Conservation (phyloP, 2,329 filamentous ascomycete genomes). For the Neonectria coccinea region DNA sequence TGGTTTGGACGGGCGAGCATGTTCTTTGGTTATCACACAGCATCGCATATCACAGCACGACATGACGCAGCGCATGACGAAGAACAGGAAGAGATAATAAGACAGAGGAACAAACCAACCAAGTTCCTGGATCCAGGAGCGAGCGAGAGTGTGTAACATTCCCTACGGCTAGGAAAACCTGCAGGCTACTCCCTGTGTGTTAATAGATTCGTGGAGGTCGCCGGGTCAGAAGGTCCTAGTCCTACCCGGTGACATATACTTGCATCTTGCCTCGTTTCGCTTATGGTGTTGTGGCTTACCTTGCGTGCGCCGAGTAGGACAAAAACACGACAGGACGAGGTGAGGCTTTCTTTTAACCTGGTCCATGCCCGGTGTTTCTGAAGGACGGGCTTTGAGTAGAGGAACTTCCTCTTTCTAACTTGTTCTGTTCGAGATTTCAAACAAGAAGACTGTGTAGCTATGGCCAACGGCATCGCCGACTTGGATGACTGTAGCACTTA, state of each 20-base stretch:
- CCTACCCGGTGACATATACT: not conserved
- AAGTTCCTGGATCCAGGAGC: constrained; percentile 4
- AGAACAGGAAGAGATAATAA: constrained; percentile 8
- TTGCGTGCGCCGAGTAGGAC: constrained; percentile 12
- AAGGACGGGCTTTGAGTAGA: not conserved
- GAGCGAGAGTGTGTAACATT: constrained; percentile 13
- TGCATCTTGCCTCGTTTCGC: constrained; percentile 25
- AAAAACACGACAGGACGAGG: constrained; percentile 14
- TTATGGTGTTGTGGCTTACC: constrained; percentile 5
- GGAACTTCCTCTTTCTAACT: not conserved
- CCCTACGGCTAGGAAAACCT: constrained; percentile 1
- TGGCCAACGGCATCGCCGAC: constrained; percentile 31
- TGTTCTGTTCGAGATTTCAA: not conserved
- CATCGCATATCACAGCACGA: constrained; percentile 16
- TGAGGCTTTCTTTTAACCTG: not conserved
- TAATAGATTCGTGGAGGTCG: constrained; percentile 14
- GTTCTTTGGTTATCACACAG: constrained; percentile 28
- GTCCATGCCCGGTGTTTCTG: not conserved
- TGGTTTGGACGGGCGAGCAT: constrained; percentile 25
- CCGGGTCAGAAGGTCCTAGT: not conserved
- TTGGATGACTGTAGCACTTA: constrained; percentile 20
- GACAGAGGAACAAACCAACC: not conserved
- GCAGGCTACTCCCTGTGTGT: constrained; percentile 2
- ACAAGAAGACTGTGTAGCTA: not conserved
- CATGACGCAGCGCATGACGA: constrained; percentile 13